Conservation (phyloP, 306 rosid genomes). For the Lathyrus aphaca region DNA sequence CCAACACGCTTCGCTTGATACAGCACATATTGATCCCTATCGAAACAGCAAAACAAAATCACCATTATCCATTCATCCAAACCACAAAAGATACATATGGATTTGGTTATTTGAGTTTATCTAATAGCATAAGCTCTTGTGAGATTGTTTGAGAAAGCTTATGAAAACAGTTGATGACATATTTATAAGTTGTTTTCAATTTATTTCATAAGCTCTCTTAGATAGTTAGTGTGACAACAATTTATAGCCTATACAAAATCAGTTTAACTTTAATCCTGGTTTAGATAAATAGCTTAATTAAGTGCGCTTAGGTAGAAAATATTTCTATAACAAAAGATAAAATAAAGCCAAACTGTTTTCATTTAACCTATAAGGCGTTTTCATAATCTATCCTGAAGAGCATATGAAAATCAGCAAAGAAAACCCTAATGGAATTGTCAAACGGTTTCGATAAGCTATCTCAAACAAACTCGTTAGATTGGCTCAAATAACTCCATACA, state of each 20-base stretch:
- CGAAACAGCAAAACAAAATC: constrained; percentile 25
- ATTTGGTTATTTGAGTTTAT: background rate
- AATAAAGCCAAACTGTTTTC: background rate
- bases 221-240: background rate
- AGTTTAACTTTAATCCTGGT: background rate
- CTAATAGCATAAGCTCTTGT: background rate
- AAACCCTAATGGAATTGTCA: background rate
- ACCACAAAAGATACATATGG: background rate
- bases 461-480: background rate
- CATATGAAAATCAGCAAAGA: background rate
- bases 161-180: background rate
- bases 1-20: constrained; percentile 63
- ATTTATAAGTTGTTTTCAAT: background rate
- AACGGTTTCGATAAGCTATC: background rate
- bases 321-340: background rate
- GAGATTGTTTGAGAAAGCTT: background rate
- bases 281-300: background rate
- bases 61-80: background rate
- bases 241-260: background rate
- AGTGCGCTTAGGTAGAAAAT: background rate
- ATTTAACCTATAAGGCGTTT: background rate
- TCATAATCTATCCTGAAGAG: background rate
- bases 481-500: background rate
- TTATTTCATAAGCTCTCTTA: background rate
- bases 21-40: constrained; percentile 70